A percentile compares a stretch with the other conserved stretches of the same genome.
These are phyloP conservation scores for Deinandra increscens DNA, from an alignment of 129 eudicot genomes.

Conservation along the genomic window DNA sequence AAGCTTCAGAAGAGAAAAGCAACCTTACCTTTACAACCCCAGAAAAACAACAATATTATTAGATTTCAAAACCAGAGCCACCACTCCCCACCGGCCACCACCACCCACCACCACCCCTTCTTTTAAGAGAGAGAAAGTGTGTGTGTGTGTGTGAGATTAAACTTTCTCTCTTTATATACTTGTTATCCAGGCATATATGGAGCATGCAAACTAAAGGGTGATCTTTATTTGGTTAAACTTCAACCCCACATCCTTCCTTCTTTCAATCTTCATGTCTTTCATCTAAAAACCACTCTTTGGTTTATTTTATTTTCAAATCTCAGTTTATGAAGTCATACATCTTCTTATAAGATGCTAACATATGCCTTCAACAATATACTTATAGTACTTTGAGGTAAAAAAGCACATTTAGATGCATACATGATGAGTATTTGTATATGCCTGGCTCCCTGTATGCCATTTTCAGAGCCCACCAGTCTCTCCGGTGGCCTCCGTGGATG, in stretches of 20 bases:
- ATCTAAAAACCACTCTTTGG: slow-evolving; percentile 18
- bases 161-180: slow-evolving; percentile 29
- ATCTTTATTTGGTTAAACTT: slow-evolving; percentile 32
- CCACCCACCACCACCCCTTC: slow-evolving; percentile 20
- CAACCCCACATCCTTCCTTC: slow-evolving; percentile 25
- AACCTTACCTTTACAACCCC: slow-evolving; percentile 67
- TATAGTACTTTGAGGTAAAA: slow-evolving; percentile 34
- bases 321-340: slow-evolving; percentile 14
- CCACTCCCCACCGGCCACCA: no score
- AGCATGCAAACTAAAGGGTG: slow-evolving; percentile 37
- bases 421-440: slow-evolving; percentile 49
- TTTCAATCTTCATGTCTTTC: slow-evolving; percentile 22
- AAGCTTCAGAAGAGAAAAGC: slow-evolving; percentile 80
- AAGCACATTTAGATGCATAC: slow-evolving; percentile 16
- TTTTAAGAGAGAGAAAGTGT: slow-evolving; percentile 16
- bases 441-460: slow-evolving; percentile 99
- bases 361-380: slow-evolving; percentile 21
- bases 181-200: slow-evolving; percentile 17
- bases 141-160: background rate
- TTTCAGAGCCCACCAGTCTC: slow-evolving; percentile 55
- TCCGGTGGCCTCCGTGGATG: slow-evolving; percentile 72
- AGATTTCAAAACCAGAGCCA: slow-evolving; percentile 44
- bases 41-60: slow-evolving; percentile 39
- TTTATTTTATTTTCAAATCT: slow-evolving; percentile 20
- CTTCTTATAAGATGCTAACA: slow-evolving; percentile 23